Evolutionary conservation across 2,329 filamentous ascomycete species (phyloP), one percentile per base, ranked within the genome.

Genomic region (Trichoderma semiorbis): DNA sequence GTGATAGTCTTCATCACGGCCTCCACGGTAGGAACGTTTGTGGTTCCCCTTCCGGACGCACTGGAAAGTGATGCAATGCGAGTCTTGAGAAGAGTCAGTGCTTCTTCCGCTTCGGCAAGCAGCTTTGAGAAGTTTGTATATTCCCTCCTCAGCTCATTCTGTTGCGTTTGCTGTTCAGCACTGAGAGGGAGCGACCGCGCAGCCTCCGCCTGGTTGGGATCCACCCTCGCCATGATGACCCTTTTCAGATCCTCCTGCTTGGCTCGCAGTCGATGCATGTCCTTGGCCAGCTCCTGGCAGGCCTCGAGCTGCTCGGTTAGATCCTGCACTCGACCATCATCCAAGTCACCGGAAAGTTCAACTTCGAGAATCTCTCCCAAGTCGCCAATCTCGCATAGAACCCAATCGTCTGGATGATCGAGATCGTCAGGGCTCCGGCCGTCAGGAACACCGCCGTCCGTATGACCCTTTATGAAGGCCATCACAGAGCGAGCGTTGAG

Each of bases 1-100:
- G 86, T 86, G 75, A 99, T 97, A 1, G 96, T 99, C 72, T 93
- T 93, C 75, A 95, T 91, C 24, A 99, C 93, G 0, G 94, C 93
- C 76, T 98, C 96, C 11, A 98, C 93, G 0, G 95, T 98, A 0
- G 96, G 96, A 5, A 91, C 88, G 65, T 86, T 85, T 12, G 81
- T 78, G 26, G 78, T 80, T 7, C 82, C 81, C 71, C 82, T 86
- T 75, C 84, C 87, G 55, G 83, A 83, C 3, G 84, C 79, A 63
- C 84, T 84, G 21, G 86, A 87, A 8, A 86, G 85, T 1, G 88
- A 83, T 1, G 92, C 91, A 21, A 98, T 86, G 76, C 91, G 92
- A 3, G 94, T 92, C 77, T 93, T 93, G 32, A 98, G 88, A 62
- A 97, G 79, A 6, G 92, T 91, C 30, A 97, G 84, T 4, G 88